Percentiles rank a stretch among this genome's conserved stretches.
Conservation (phyloP, 371 early-diverging fungal species). For the Mucor piriformis region DNA sequence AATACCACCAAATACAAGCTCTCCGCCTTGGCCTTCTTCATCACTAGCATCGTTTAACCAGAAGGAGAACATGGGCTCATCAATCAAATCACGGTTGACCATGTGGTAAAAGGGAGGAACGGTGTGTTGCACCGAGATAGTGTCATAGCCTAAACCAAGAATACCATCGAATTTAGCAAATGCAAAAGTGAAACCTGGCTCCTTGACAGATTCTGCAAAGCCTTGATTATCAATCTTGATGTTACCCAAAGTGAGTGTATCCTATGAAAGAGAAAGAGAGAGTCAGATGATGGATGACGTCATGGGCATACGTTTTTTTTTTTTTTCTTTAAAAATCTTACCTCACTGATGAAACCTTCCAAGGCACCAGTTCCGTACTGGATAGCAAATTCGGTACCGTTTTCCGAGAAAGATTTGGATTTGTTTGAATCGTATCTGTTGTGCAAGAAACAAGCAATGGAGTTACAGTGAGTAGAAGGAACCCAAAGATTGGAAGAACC, state of each 20-base stretch:
- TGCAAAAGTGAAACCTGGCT: constrained; percentile 87
- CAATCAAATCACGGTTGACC: constrained; percentile 75
- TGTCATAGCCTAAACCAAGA: constrained; percentile 88
- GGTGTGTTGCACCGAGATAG: constrained; percentile 82
- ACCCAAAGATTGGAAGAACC: constrained; percentile 95
- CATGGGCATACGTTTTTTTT: not conserved
- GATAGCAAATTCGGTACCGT: constrained; percentile 89
- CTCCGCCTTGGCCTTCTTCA: constrained; percentile 74
- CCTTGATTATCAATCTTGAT: constrained; percentile 65
- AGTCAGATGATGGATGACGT: not conserved
- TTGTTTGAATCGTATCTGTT: constrained; percentile 73
- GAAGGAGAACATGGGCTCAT: constrained; percentile 83
- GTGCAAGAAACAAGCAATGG: constrained; percentile 93
- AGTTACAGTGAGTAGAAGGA: constrained; percentile 85
- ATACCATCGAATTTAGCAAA: constrained; percentile 95
- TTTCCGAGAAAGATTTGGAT: constrained; percentile 71
- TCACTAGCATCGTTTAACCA: constrained; percentile 67
- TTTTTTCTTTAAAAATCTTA: constrained; percentile 27
- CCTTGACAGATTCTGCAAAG: constrained; percentile 92
- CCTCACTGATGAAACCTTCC: constrained; percentile 86
- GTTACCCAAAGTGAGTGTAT: constrained; percentile 75
- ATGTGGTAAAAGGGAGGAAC: constrained; percentile 93
- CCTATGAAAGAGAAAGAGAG: constrained; percentile 30
- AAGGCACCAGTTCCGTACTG: constrained; percentile 89
- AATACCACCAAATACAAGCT: constrained; percentile 82